Percentiles rank a stretch among this genome's conserved stretches.
phyloP scores from a whole-genome alignment of 306 rosid species.

The Abrus pulchellus region DNA sequence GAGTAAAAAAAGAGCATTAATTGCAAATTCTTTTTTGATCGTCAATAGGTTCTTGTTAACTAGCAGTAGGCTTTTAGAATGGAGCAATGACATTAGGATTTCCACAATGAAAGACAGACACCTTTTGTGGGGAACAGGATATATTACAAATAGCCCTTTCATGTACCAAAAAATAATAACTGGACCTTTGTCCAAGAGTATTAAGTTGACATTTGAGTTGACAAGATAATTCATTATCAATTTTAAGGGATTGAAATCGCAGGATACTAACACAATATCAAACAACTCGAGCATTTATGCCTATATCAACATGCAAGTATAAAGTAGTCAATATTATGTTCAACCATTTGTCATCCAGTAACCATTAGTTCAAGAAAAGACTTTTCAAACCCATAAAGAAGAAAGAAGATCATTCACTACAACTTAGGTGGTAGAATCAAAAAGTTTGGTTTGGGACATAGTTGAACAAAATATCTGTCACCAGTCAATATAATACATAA shows the following conservation, averaged over 20 bases:
- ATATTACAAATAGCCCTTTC: constrained; percentile 8
- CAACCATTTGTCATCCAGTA: constrained; percentile 4
- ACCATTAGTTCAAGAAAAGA: constrained; percentile 27
- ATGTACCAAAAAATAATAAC: constrained; percentile 10
- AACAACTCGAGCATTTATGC: not conserved
- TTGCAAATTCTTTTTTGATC: not conserved
- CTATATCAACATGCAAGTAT: not conserved
- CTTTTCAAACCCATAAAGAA: not conserved
- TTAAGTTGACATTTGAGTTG: not conserved
- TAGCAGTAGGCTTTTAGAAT: not conserved
- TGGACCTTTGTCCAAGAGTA: not conserved
- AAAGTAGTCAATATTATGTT: not conserved
- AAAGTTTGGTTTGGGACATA: not conserved
- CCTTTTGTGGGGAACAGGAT: not conserved
- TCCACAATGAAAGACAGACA: constrained; percentile 11
- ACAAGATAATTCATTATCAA: not conserved
- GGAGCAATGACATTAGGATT: not conserved
- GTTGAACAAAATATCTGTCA: not conserved
- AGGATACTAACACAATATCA: constrained; percentile 4
- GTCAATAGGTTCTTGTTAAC: not conserved
- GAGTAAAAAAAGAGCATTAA: not conserved
- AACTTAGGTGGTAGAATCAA: not conserved
- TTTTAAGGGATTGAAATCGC: not conserved
- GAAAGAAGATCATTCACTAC: not conserved
- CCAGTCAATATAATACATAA: not conserved